Evolutionary conservation across 2,329 filamentous ascomycete species (phyloP).

Genomic region (Nigrospora sphaerica): DNA sequence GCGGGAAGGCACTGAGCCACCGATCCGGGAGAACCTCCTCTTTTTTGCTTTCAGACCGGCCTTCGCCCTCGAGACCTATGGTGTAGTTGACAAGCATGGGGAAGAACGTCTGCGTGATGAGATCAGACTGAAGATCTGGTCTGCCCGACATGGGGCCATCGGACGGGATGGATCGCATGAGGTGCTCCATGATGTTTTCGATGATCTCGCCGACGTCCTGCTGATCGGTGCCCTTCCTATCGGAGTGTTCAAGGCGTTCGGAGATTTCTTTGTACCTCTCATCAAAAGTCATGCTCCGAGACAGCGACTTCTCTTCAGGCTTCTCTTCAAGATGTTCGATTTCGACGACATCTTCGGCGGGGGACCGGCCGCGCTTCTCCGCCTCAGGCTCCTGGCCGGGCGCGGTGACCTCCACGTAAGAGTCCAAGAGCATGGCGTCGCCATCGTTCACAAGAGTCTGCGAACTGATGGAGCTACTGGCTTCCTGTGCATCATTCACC

Average conservation of each 20-base stretch:
- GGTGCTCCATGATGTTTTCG: conserved; percentile 80
- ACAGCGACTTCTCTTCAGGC: conserved; percentile 4
- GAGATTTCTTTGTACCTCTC: conserved; percentile 30
- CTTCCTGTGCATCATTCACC: conserved; percentile 27
- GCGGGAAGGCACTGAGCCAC: conserved; percentile 48
- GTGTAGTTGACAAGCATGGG: conserved; percentile 55
- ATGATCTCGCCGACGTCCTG: conserved; percentile 97
- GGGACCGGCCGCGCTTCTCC: conserved; percentile 4
- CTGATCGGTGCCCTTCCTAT: conserved; percentile 56
- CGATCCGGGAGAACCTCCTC: conserved; percentile 56
- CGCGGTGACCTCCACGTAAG: conserved; percentile 2
- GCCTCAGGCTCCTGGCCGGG: background rate
- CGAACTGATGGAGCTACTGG: conserved; percentile 41
- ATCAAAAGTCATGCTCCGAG: conserved; percentile 31
- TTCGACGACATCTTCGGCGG: conserved; percentile 13
- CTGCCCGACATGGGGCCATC: conserved; percentile 51
- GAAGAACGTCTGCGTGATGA: conserved; percentile 65
- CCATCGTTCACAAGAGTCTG: conserved; percentile 42
- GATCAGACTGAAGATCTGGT: conserved; percentile 71
- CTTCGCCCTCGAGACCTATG: conserved; percentile 34
- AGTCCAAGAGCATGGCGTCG: conserved; percentile 13
- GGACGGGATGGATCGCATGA: conserved; percentile 81
- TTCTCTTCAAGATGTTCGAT: conserved; percentile 2
- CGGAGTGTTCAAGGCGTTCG: conserved; percentile 36
- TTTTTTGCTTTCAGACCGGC: conserved; percentile 11